These are phyloP conservation scores for Colletotrichum kahawae DNA, from an alignment of 2,329 filamentous ascomycete genomes.

Conservation along the genomic window DNA sequence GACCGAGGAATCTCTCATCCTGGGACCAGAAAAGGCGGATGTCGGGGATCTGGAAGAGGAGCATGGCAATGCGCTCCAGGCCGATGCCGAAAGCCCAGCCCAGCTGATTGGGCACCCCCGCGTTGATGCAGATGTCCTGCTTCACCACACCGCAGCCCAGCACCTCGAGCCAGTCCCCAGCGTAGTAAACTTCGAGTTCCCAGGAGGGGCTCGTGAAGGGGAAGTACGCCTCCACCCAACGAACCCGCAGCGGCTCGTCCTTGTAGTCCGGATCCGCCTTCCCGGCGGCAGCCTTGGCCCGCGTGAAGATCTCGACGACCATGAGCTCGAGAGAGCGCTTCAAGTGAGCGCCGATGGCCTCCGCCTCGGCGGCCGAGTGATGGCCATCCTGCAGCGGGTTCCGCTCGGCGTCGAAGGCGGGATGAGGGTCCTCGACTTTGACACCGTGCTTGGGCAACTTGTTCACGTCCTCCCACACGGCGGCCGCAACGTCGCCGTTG, in stretches of 20 bases:
- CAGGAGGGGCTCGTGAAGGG: constrained; percentile 95
- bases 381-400: constrained; percentile 81
- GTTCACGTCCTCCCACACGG: constrained; percentile 73
- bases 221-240: constrained; percentile 98
- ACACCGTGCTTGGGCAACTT: constrained; percentile 76
- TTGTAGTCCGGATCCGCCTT: constrained; percentile 53
- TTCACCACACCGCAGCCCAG: constrained; percentile 91
- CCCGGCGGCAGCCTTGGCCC: constrained; percentile 71
- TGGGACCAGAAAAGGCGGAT: constrained; percentile 96
- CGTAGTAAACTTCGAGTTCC: constrained; percentile 96
- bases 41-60: constrained; percentile 94
- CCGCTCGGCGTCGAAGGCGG: constrained; percentile 74
- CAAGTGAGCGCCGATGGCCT: constrained; percentile 82
- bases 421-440: constrained; percentile 82
- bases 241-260: constrained; percentile 78
- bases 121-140: constrained; percentile 80
- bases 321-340: constrained; percentile 89
- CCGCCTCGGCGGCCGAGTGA: constrained; percentile 78
- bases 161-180: constrained; percentile 94
- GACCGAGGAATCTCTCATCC: constrained; percentile 83
- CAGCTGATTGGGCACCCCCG: constrained; percentile 74
- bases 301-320: constrained; percentile 86
- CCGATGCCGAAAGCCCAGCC: constrained; percentile 98
- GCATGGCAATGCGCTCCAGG: constrained; percentile 94
- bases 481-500: constrained; percentile 63